Conservation (phyloP, 805 yeast genomes). For the Ogataea pilisensis region DNA sequence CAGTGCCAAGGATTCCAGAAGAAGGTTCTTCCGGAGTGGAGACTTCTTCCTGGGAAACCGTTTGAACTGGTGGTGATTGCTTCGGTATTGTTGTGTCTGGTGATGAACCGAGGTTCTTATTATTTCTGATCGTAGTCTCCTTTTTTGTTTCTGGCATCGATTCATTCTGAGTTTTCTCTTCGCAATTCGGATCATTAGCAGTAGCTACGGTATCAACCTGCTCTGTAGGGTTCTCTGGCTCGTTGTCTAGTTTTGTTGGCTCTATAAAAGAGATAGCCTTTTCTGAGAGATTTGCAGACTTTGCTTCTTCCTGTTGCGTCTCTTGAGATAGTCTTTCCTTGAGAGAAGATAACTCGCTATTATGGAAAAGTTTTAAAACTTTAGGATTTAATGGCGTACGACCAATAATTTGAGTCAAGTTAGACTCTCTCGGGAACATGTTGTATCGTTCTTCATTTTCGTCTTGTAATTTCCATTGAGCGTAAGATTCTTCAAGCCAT, state of each 20-base stretch:
- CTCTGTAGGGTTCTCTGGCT: too few relatives aligned
- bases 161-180: too few relatives aligned
- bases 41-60: too few relatives aligned
- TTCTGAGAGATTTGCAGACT: too few relatives aligned
- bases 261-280: too few relatives aligned
- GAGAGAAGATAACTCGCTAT: background rate
- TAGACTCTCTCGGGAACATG: slow-evolving; percentile 35
- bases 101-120: too few relatives aligned
- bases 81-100: background rate
- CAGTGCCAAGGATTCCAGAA: background rate
- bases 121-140: too few relatives aligned
- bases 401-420: slow-evolving; percentile 49
- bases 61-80: too few relatives aligned
- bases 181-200: too few relatives aligned
- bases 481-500: slow-evolving; percentile 84
- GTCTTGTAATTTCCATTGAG: slow-evolving; percentile 54
- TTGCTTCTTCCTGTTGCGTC: slow-evolving; percentile 9
- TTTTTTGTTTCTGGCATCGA: too few relatives aligned
- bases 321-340: slow-evolving; percentile 21
- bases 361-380: slow-evolving; percentile 39
- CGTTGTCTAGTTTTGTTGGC: too few relatives aligned
- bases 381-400: slow-evolving; percentile 38
- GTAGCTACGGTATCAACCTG: too few relatives aligned
- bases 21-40: background rate
- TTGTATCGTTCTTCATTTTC: slow-evolving; percentile 43